Evolutionary conservation across 2,329 filamentous ascomycete genomes (phyloP), one percentile per base, ranked within the genome.

Genomic region (Mycosphaerella sp.): DNA sequence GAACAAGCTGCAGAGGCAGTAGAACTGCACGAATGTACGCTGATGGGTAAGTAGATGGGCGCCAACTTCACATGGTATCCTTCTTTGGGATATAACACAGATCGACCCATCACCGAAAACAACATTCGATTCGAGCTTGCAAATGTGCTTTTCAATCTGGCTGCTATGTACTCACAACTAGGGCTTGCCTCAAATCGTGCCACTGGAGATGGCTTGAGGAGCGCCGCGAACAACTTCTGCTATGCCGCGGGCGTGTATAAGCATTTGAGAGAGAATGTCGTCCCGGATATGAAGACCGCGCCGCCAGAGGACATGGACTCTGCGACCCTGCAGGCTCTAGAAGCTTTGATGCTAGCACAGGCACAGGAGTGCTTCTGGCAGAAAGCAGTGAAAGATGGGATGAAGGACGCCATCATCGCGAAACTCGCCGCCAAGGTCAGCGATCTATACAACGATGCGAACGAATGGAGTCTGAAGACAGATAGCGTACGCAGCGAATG

Each of bases 341-440:
- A 87, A 60, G 81, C 91, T 67, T 77, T 98, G 27, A 82, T 95
- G 67, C 78, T 98, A 8, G 91, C 90, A 1, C 89, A 98, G 67
- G 90, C 86, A 25, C 93, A 98, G 66, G 93, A 98, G 71, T 97
- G 90, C 67, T 97, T 93, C 70, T 98, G 93, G 93, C 86, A 93
- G 61, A 97, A 95, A 68, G 91, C 93, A 0, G 90, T 95, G 52
- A 90, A 94, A 74, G 91, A 96, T 66, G 84, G 85, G 18, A 82
- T 95, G 71, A 96, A 95, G 68, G 93, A 98, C 66, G 86, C 83
- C 1, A 88, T 86, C 0, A 95, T 98, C 55, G 87, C 93, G 2
- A 93, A 94, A 67, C 76, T 98, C 14, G 90, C 93, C 4, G 89
- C 89, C 3, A 83, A 89, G 55, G 89, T 97, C 3, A 94, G 88